Evolutionary conservation across 1,284 basidiomycete genomes (phyloP), one percentile per base, ranked within the genome.

Genomic region (Cryptococcus maquisensis): DNA sequence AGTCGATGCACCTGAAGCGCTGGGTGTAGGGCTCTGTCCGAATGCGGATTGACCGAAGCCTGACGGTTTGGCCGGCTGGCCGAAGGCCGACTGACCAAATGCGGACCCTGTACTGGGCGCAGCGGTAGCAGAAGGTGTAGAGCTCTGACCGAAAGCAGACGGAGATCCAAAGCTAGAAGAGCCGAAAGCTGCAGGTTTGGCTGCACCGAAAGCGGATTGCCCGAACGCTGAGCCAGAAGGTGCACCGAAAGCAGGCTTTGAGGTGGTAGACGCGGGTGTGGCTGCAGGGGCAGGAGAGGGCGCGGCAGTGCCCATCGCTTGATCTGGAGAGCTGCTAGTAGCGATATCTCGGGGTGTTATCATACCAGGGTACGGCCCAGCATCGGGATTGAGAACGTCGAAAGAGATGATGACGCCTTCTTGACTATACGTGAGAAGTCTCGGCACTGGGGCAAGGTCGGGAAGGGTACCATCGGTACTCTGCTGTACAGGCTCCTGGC

Each of bases 351-450:
- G 53, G 18, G 67, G 57, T 2, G 38, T 49, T 15, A 75, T 54
- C 77, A 80, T 79, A 1, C 72, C 73, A 1, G 72, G 68, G 57
- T 80, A 81, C 9, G 39, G 54, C n/a, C 60, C 73, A 4, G 56
- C 74, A 32, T 66, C 59, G 23, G 69, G 71, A 51, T 79, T 77
- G 54, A 71, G 69, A 3, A 82, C 67, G 51, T 78, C 69, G 68
- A 80, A 82, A 0, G 74, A 75, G 5, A 80, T 71, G 47, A 82
- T 61, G 3, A 79, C 68, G 12, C 81, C 81, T 43, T 80, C 78
- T 46, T 77, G 80, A 16, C 78, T 80, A 57, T 78, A 79, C 6
- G 77, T 74, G 49, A 79, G 61, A 6, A 82, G 61, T 7, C 77
- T 69, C 0, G 80, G 80, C 15, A 72, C 66, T 1, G 79, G 73